A percentile compares a stretch with the other conserved stretches of the same genome.
phyloP scores from a whole-genome alignment of 2,329 filamentous ascomycete species.

The Eutypella sp. region DNA sequence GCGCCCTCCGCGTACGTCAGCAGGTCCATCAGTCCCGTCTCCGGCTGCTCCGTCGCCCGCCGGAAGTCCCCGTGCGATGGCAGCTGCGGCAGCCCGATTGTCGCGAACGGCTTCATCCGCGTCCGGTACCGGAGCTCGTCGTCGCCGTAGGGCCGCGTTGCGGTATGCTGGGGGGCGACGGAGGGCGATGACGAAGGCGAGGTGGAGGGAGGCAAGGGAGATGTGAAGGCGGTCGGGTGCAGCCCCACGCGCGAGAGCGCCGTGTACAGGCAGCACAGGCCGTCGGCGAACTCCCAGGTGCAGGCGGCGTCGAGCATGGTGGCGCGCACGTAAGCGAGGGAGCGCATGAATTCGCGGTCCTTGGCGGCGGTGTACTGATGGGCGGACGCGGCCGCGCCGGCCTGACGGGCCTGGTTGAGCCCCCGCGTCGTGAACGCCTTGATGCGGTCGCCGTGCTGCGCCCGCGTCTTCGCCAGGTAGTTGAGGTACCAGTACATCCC shows the following conservation, averaged over 20 bases:
- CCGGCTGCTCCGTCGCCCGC: slow-evolving; percentile 35
- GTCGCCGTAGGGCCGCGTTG: slow-evolving; percentile 62
- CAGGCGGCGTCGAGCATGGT: slow-evolving; percentile 62
- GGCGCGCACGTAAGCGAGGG: slow-evolving; percentile 52
- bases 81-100: slow-evolving; percentile 62
- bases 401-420: slow-evolving; percentile 27
- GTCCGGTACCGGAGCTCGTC: slow-evolving; percentile 70
- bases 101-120: slow-evolving; percentile 78
- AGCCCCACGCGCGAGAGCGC: slow-evolving; percentile 55
- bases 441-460: slow-evolving; percentile 69
- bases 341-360: slow-evolving; percentile 41
- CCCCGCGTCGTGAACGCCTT: slow-evolving; percentile 54
- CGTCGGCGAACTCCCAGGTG: slow-evolving; percentile 51
- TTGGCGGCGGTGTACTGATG: slow-evolving; percentile 23
- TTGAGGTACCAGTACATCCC: slow-evolving; percentile 91
- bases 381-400: slow-evolving; percentile 12
- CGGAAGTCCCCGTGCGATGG: slow-evolving; percentile 60
- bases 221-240: neutral
- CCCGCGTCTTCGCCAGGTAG: slow-evolving; percentile 63
- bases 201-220: slow-evolving; percentile 33
- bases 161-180: too few relatives aligned
- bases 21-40: slow-evolving; percentile 34
- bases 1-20: slow-evolving; percentile 42
- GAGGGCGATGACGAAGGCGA: too few relatives aligned
- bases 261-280: slow-evolving; percentile 59